phyloP scores from a whole-genome alignment of 345 rosid species.

The Melaleuca quinquenervia region DNA sequence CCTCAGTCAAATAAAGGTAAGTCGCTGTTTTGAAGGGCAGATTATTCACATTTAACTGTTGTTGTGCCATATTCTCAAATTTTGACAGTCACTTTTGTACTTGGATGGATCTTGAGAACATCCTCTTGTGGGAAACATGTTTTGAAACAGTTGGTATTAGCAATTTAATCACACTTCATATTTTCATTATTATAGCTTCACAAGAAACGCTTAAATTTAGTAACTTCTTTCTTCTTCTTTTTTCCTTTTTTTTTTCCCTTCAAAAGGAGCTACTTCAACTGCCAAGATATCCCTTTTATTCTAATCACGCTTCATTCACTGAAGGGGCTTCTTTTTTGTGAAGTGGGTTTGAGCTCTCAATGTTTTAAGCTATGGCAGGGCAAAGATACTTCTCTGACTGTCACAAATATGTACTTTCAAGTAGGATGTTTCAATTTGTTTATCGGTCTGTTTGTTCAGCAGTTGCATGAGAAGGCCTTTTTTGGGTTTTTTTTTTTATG shows the following conservation, averaged over 20 bases:
- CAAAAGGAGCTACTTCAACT: not conserved
- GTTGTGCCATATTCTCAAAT: not conserved
- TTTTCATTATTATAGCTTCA: not conserved
- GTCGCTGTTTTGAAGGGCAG: not conserved
- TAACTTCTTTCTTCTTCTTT: not conserved
- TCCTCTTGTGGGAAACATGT: not conserved
- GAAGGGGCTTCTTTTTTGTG: not conserved
- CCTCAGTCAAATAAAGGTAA: conserved; percentile 77
- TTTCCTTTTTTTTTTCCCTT: too few species aligned
- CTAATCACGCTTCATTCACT: not conserved
- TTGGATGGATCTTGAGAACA: not conserved
- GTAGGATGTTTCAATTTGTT: not conserved
- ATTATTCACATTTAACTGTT: not conserved
- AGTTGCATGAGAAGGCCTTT: not conserved
- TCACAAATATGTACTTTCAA: not conserved
- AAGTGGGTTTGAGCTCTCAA: not conserved
- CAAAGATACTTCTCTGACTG: not conserved
- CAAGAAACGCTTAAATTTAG: not conserved
- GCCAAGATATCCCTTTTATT: not conserved
- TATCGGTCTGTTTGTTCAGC: not conserved
- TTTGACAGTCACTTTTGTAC: not conserved
- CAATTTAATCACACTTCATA: not conserved
- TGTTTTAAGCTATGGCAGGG: not conserved
- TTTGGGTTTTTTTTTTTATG: not conserved
- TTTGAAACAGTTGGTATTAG: not conserved